A percentile compares a stretch with the other conserved stretches of the same genome.
These are phyloP conservation scores for Achlya hypogyna DNA, from an alignment of 352 stramenopile species.

Conservation along the genomic window DNA sequence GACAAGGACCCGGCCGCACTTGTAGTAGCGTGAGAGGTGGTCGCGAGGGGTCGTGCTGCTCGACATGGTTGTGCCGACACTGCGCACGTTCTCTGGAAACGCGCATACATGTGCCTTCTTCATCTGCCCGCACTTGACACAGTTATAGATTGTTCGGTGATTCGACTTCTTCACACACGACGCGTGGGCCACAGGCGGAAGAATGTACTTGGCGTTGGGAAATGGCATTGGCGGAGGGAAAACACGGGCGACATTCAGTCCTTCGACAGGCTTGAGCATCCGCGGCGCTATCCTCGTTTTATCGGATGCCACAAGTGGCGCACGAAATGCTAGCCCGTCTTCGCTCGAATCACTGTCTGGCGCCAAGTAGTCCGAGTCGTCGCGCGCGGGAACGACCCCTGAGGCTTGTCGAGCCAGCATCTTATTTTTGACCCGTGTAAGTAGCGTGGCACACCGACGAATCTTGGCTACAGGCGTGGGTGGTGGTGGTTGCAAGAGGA, in stretches of 20 bases:
- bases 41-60: neutral
- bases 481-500: neutral
- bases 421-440: conserved; percentile 11
- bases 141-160: conserved; percentile 16
- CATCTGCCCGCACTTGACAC: conserved; percentile 17
- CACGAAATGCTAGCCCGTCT: neutral
- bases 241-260: neutral
- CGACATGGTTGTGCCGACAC: conserved; percentile 9
- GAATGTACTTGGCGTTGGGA: neutral
- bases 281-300: neutral
- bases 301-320: neutral
- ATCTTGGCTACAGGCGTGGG: neutral
- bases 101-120: conserved; percentile 11
- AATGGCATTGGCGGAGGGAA: neutral
- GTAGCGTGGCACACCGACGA: neutral
- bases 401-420: conserved; percentile 2
- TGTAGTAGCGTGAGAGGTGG: conserved; percentile 18
- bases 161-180: conserved; percentile 5
- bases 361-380: conserved; percentile 11
- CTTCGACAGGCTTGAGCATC: neutral
- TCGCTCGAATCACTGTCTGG: conserved; percentile 1
- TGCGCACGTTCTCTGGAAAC: conserved; percentile 16
- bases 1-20: conserved; percentile 16
- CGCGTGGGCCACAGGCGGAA: neutral
- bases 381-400: neutral